Percentiles rank a stretch among this genome's conserved stretches.
Evolutionary conservation across 2,329 filamentous ascomycete genomes (phyloP).

Genomic region (Hirsutella thompsonii): DNA sequence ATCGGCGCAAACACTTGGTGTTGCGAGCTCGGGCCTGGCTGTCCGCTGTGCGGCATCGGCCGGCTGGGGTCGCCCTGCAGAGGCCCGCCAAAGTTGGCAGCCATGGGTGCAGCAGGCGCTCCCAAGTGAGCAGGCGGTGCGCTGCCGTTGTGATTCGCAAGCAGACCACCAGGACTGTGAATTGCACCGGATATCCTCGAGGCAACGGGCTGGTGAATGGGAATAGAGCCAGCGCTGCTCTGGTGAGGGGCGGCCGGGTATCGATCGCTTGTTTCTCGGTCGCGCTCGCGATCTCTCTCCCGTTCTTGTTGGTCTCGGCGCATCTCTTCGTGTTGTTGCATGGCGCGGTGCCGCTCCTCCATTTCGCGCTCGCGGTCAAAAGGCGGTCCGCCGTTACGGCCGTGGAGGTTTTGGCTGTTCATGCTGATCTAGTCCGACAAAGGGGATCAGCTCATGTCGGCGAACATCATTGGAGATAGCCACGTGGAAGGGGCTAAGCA

Average conservation of each 20-base stretch:
- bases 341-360: conserved; percentile 32
- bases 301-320: conserved; percentile 41
- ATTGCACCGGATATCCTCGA: conserved; percentile 69
- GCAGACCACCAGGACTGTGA: conserved; percentile 80
- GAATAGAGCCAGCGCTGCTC: conserved; percentile 76
- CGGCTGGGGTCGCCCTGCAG: conserved; percentile 39
- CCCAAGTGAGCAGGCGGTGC: conserved; percentile 39
- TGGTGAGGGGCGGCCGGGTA: conserved; percentile 64
- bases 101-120: conserved; percentile 35
- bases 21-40: conserved; percentile 30
- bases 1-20: conserved; percentile 47
- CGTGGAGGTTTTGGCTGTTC: conserved; percentile 33
- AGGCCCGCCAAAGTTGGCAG: conserved; percentile 39
- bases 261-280: conserved; percentile 53
- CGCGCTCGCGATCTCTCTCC: conserved; percentile 47
- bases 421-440: conserved; percentile 18
- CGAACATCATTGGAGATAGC: not conserved
- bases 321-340: conserved; percentile 35
- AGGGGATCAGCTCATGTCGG: not conserved
- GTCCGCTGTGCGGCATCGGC: conserved; percentile 36
- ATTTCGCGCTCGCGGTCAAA: conserved; percentile 37
- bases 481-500: not conserved
- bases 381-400: conserved; percentile 22
- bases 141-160: conserved; percentile 58
- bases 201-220: conserved; percentile 89